Base-by-base conservation (phyloP, 306 rosid genomes). In the Vigna nakashimae region DNA sequence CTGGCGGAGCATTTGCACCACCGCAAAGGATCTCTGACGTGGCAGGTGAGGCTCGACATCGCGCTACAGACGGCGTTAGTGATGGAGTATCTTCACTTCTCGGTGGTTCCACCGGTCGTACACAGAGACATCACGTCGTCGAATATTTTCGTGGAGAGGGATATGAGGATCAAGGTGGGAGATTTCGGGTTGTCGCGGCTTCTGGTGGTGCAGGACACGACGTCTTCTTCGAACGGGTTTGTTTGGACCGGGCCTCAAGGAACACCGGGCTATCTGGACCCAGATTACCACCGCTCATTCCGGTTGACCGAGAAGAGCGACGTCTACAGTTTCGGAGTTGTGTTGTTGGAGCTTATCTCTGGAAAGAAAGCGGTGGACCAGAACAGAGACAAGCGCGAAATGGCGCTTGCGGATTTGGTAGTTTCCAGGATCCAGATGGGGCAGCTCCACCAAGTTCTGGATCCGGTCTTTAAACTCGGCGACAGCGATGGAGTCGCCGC, bases 231-330 rank as follows among this genome's bases (percentile, higher is more conserved):
- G 2, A 63, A 78, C 3, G 99, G 92, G 30, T 91, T 34, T 58
- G 99, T 95, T 10, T 95, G 98, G 90, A 95, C 99, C 3, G 99
- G 99, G 0, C 99, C 99, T 0, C 99, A 92, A 36, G 99, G 99
- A 0, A 95, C 99, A 0, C 99, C 99, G 1, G 99, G 99, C 10
- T 95, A 95, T 55, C 80, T 95, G 76, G 99, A 95, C 76, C 99
- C 99, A 48, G 99, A 95, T 15, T 95, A 95, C 62, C 94, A 95
- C 85, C 85, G 89, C 60, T 95, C 99, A 2, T 95, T 92, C 75
- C 86, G 97, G 82, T 74, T 95, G 69, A 95, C 99, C 11, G 98
- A 95, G 72, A 95, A 92, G 83, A 95, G 99, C 42, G 99, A 95
- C 81, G 97, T 92, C 81, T 95, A 95, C 74, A 95, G 99, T 66